Evolutionary conservation across 345 rosid species (phyloP), one percentile per base, ranked within the genome.

Genomic region (Kernera saxatilis): DNA sequence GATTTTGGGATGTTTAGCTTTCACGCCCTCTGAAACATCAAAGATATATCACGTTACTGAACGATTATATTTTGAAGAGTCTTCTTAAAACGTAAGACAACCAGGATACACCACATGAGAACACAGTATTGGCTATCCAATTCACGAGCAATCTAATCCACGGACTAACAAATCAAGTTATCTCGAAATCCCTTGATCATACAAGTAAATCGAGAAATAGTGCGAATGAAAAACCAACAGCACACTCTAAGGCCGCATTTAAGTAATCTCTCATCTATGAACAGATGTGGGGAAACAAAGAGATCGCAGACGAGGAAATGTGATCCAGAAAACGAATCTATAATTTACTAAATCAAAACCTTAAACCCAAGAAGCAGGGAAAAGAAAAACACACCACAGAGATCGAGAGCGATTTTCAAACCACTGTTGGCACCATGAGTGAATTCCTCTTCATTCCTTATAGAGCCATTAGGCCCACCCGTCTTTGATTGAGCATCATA

Each of bases 401-500:
- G 84, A 19, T 84, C 88, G 57, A 91, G 30, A 64, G 98, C 98
- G 40, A 81, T 82, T 75, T 91, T 93, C 83, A 87, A 76, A 60
- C 97, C 98, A 55, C 52, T 87, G 60, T 93, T 93, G 55, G 91
- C 61, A 69, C 89, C 93, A 52, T 93, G 97, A 53, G 76, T 48
- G 70, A 17, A 77, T 82, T 93, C 98, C 59, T 91, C 96, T 41
- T 91, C 93, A 71, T 80, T 89, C 81, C 95, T 80, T 15, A 93
- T 91, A 17, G 98, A 93, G 62, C 96, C 98, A 75, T 89, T 91
- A 21, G 97, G 84, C 61, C 94, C 98, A 18, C 96, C 97, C 1
- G 97, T 93, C 75, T 86, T 93, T 48, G 92, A 80, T 61, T 36
- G 83, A 56, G 76, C 92, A 73, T 91, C 96, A 54, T 87, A 89